Conservation (phyloP, 805 yeast species). For the Suhomyces kilbournensis region DNA sequence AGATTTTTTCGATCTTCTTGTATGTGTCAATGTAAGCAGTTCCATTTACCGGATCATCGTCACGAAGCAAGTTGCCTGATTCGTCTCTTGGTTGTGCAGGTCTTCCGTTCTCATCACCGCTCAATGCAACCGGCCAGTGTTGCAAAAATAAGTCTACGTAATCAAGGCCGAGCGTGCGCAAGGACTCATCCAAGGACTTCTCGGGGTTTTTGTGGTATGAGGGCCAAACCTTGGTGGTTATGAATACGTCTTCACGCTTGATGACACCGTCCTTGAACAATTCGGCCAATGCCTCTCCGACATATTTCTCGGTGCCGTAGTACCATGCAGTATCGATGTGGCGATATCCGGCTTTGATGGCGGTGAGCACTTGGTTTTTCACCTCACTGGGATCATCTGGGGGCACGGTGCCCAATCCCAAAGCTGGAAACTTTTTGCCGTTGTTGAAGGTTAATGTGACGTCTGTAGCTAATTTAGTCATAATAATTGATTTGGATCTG, state of each 20-base stretch:
- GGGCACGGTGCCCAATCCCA: slow-evolving; percentile 59
- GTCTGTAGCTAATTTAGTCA: slow-evolving; percentile 26
- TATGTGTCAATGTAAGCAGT: slow-evolving; percentile 29
- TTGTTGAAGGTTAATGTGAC: slow-evolving; percentile 49
- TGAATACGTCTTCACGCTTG: slow-evolving; percentile 44
- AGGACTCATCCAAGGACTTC: slow-evolving; percentile 40
- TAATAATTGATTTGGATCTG: not conserved
- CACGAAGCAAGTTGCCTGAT: slow-evolving; percentile 32
- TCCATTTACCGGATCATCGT: slow-evolving; percentile 34
- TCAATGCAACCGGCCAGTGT: slow-evolving; percentile 49
- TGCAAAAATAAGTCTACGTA: slow-evolving; percentile 47
- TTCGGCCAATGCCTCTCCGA: slow-evolving; percentile 47
- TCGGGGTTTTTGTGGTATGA: slow-evolving; percentile 39
- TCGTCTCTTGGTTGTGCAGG: slow-evolving; percentile 37
- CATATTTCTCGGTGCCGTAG: slow-evolving; percentile 42
- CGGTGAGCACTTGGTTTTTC: slow-evolving; percentile 33
- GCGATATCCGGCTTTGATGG: slow-evolving; percentile 45
- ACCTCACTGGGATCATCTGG: slow-evolving; percentile 29
- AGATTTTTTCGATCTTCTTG: slow-evolving; percentile 26
- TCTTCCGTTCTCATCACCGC: slow-evolving; percentile 38
- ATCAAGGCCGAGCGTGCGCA: slow-evolving; percentile 40
- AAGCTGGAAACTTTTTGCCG: slow-evolving; percentile 59
- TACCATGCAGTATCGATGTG: slow-evolving; percentile 54
- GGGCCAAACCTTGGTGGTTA: slow-evolving; percentile 45
- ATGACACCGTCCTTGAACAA: slow-evolving; percentile 45